Evolutionary conservation across 805 yeast genomes (phyloP).

Genomic region (Candida gorgasii): DNA sequence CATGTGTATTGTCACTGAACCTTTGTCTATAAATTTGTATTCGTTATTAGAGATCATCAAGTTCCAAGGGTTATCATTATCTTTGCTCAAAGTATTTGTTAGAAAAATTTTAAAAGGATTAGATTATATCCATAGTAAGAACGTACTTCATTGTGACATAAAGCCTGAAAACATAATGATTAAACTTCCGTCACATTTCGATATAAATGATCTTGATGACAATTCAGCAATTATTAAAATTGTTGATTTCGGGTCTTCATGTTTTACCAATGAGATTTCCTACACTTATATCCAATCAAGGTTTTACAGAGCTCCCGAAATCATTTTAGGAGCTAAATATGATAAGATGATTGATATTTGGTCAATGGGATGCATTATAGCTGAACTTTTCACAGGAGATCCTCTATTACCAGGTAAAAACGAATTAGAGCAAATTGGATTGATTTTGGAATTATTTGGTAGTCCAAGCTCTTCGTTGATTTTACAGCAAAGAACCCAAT

Average conservation of each 20-base stretch:
- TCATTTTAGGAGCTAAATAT: conserved; percentile 65
- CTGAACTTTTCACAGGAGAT: conserved; percentile 37
- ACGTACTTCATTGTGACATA: conserved; percentile 78
- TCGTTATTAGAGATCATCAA: conserved; percentile 53
- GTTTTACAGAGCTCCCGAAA: conserved; percentile 80
- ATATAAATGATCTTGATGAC: conserved; percentile 19
- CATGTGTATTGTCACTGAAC: conserved; percentile 77
- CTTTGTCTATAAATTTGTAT: conserved; percentile 65
- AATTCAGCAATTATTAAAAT: conserved; percentile 57
- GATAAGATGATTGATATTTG: conserved; percentile 52
- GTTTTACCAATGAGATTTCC: conserved; percentile 43
- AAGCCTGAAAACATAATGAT: conserved; percentile 78
- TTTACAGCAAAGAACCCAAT: conserved; percentile 35
- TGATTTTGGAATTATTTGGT: conserved; percentile 47
- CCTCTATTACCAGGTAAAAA: conserved; percentile 50
- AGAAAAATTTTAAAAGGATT: conserved; percentile 61
- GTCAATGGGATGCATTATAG: conserved; percentile 47
- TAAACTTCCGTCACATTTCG: conserved; percentile 26
- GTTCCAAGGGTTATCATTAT: conserved; percentile 50
- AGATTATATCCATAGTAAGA: conserved; percentile 53
- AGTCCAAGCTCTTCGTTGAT: conserved; percentile 46
- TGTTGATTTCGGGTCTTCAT: conserved; percentile 80
- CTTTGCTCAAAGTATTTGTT: conserved; percentile 46
- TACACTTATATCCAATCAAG: conserved; percentile 62
- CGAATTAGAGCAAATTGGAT: conserved; percentile 49